Evolutionary conservation across 148 eudicot species (phyloP), one percentile per base, ranked within the genome.

Genomic region (Chenopodium formosanum): DNA sequence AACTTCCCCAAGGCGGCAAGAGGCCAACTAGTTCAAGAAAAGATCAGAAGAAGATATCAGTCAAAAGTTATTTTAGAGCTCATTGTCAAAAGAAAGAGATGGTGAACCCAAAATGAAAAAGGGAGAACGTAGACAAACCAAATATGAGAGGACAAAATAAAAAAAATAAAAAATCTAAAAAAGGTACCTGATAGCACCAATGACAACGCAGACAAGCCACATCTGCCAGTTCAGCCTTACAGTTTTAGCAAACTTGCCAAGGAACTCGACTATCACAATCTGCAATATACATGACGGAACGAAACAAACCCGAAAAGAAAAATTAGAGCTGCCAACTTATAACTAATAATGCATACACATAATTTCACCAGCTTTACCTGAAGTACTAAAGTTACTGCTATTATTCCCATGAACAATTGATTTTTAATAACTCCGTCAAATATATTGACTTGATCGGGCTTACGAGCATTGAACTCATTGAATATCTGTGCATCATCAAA

Each of bases 381-480:
- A 79, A 95, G 94, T 80, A 91, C 75, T 53, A 94, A 74, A 22
- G 95, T 92, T 5, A 93, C 1, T 70, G 87, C 91, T 70, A 95
- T 87, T 58, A 94, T 95, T 22, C 89, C 97, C 86, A 95, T 88
- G 80, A 95, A 95, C 72, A 95, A 91, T 56, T 29, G 82, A 85
- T 91, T 95, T 78, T 84, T 92, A 0, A 88, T 78, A 9, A 95
- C 91, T 79, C 97, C 99, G 74, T 80, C 91, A 82, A 94, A 95
- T 25, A 93, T 90, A 87, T 95, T 95, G 14, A 93, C 4, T 75
- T 95, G 92, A 75, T 95, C 97, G 6, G 97, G 99, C 88, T 92
- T 95, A 68, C 99, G 94, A 66, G 99, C 97, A 92, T 95, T 95
- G 78, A 95, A 91, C 82, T 95, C 98, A 58, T 94, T 94, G 80